phyloP scores from a whole-genome alignment of 768 basidiomycete genomes.

The Russula brevipes region DNA sequence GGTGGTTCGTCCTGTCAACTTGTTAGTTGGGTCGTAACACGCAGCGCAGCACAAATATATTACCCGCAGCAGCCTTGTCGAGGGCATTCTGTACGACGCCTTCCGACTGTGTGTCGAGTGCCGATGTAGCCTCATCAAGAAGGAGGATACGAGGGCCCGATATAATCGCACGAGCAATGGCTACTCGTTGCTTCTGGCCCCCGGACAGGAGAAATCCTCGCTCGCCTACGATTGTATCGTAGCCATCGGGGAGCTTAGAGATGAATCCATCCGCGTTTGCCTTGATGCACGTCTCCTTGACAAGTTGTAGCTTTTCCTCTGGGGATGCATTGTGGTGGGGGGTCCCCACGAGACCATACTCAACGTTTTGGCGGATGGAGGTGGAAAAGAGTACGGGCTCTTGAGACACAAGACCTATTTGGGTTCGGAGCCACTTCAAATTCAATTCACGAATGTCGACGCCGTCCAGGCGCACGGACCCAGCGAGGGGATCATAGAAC shows the following conservation, averaged over 20 bases:
- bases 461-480: slow-evolving; percentile 43
- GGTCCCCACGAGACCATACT: slow-evolving; percentile 46
- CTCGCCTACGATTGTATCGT: slow-evolving; percentile 48
- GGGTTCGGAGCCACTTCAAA: slow-evolving; percentile 45
- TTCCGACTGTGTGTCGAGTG: slow-evolving; percentile 47
- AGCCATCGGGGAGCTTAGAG: slow-evolving; percentile 43
- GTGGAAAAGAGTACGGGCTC: slow-evolving; percentile 48
- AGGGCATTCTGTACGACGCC: slow-evolving; percentile 51
- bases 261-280: slow-evolving; percentile 52
- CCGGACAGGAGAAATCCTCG: slow-evolving; percentile 46
- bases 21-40: not conserved
- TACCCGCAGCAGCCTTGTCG: slow-evolving; percentile 41
- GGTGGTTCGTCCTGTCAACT: slow-evolving; percentile 30
- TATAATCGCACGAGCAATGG: slow-evolving; percentile 48
- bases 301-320: slow-evolving; percentile 41
- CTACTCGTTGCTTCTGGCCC: slow-evolving; percentile 51
- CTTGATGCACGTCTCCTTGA: slow-evolving; percentile 46
- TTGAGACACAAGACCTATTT: slow-evolving; percentile 49
- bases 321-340: slow-evolving; percentile 36
- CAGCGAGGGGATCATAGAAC: slow-evolving; percentile 48
- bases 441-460: slow-evolving; percentile 42
- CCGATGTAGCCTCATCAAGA: slow-evolving; percentile 47
- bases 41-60: not conserved
- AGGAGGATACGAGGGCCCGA: slow-evolving; percentile 46
- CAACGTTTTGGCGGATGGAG: slow-evolving; percentile 44